Conservation (phyloP, 2,329 filamentous ascomycete species). For the Falciphora oryzae region DNA sequence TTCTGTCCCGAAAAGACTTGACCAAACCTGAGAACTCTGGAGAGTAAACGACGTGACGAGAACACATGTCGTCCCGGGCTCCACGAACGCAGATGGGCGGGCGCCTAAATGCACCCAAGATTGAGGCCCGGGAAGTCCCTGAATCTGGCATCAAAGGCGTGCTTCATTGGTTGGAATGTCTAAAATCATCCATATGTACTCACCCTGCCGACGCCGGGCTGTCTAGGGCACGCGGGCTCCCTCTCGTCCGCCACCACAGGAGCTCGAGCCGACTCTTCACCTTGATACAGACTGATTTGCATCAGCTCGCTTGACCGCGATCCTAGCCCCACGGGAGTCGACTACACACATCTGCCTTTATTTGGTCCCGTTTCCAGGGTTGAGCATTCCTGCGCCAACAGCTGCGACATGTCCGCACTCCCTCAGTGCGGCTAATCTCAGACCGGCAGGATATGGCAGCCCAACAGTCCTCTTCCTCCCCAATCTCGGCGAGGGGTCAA, state of each 20-base stretch:
- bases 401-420: background rate
- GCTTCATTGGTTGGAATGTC: background rate
- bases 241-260: too few relatives aligned
- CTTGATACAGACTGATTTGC: background rate
- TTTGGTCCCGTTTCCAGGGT: too few relatives aligned
- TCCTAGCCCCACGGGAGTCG: background rate
- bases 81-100: background rate
- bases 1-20: too few relatives aligned
- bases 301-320: background rate
- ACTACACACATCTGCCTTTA: background rate
- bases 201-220: background rate
- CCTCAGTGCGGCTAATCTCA: conserved; percentile 33
- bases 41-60: background rate
- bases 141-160: background rate
- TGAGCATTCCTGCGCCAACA: background rate
- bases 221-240: too few relatives aligned
- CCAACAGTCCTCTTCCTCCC: conserved; percentile 81
- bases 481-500: conserved; percentile 71
- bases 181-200: background rate
- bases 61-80: too few relatives aligned
- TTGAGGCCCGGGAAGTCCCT: background rate
- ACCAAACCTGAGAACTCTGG: too few relatives aligned
- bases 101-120: background rate
- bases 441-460: conserved; percentile 79
- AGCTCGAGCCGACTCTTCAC: too few relatives aligned